Conservation (phyloP, 371 early-diverging fungal species). For the Mucor saturninus region DNA sequence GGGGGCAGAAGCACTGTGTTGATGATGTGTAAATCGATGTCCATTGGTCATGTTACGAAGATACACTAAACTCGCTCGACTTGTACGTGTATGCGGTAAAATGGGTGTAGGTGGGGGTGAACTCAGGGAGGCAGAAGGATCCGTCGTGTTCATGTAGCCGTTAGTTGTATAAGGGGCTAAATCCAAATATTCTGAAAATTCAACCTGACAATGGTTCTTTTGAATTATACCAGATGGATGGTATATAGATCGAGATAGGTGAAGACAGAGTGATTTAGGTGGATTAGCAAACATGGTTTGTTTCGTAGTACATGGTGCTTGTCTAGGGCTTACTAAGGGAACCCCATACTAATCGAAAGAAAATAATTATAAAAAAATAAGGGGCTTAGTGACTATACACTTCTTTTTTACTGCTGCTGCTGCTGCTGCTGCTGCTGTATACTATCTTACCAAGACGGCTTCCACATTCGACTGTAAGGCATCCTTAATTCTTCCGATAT, state of each 20-base stretch:
- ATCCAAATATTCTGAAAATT: conserved; percentile 67
- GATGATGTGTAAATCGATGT: conserved; percentile 42
- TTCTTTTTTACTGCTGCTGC: too few relatives aligned
- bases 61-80: conserved; percentile 51
- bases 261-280: conserved; percentile 69
- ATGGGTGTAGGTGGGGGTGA: conserved; percentile 37
- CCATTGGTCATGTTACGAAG: conserved; percentile 54
- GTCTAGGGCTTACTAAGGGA: conserved; percentile 31
- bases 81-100: conserved; percentile 36
- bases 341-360: conserved; percentile 36
- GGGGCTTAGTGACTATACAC: not conserved
- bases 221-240: conserved; percentile 65
- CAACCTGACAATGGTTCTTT: conserved; percentile 71
- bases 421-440: too few relatives aligned
- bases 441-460: conserved; percentile 32
- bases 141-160: conserved; percentile 53
- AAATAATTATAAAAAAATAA: not conserved
- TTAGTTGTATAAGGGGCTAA: conserved; percentile 68
- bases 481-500: conserved; percentile 41
- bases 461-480: conserved; percentile 47
- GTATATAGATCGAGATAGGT: conserved; percentile 76
- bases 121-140: conserved; percentile 45
- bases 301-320: conserved; percentile 54
- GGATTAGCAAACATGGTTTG: conserved; percentile 70
- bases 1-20: not conserved